Evolutionary conservation across 1,284 basidiomycete species (phyloP), one percentile per base, ranked within the genome.

Genomic region (Pyrrhoderma noxium): DNA sequence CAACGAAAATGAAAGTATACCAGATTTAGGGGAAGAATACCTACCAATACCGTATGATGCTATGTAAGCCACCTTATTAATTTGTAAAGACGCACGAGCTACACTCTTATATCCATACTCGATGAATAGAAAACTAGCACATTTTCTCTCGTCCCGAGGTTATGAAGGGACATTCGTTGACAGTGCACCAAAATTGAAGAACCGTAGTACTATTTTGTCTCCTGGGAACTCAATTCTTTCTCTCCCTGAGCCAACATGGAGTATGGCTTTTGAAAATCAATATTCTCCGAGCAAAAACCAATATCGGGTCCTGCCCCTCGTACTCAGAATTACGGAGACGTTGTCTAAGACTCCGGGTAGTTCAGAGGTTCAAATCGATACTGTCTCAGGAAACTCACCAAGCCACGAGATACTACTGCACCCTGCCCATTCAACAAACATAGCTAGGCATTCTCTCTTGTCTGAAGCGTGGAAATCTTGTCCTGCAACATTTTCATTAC

Each of bases 1-100:
- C 27, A 31, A 31, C 5, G 27, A 31, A 31, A 31, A 5, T 1
- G 56, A 52, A 4, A 42, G 57, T 22, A 36, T 43, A 13, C 52
- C 58, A 34, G 47, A 46, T 11, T 51, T 39, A n/a, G 52, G 52
- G 40, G 42, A 22, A n/a, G 45, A 47, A 37, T 19, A 51, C 19
- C 35, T 56, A 16, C 51, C 56, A 8, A 27, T 45, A n/a, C 40
- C 49, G 4, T 57, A 59, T 45, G 51, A 56, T 45, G 45, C 51
- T 34, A 42, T 45, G 57, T 58, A 27, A 44, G 57, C 11, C 7
- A 5, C 5, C 27, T 31, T 11, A 31, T 31, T 31, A 5, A 31
- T 5, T 5, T 31, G n/a, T 31, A 31, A 11, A 5, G 5, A 5
- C 11, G 7, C 11, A 11, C 27, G 27, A 31, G 27, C 11, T 5